Percentiles rank a stretch among this genome's conserved stretches.
These are phyloP conservation scores for Cerrena zonata DNA, from an alignment of 1,284 basidiomycete genomes.

Conservation along the genomic window DNA sequence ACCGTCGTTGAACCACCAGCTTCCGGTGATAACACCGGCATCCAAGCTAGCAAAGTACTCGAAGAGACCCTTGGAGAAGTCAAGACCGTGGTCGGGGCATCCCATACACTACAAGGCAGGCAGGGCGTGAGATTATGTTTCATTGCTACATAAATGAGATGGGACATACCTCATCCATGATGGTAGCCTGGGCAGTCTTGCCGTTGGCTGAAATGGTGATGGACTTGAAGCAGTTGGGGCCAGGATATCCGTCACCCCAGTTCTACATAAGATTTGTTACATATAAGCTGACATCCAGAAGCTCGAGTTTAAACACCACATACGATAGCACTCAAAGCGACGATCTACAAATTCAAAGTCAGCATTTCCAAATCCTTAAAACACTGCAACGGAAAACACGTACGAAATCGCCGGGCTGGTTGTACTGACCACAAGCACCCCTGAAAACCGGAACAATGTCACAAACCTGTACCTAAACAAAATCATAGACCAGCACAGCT, in stretches of 20 bases:
- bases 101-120: constrained; percentile 57
- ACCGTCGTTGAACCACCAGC: constrained; percentile 44
- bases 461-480: background rate
- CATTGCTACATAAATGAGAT: too few species aligned
- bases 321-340: constrained; percentile 37
- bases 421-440: constrained; percentile 52
- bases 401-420: constrained; percentile 45
- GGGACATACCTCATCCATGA: constrained; percentile 58
- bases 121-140: too few species aligned
- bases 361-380: background rate
- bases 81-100: constrained; percentile 70
- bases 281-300: too few species aligned
- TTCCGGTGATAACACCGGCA: constrained; percentile 51
- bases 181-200: constrained; percentile 53
- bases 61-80: constrained; percentile 77
- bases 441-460: constrained; percentile 25
- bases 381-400: constrained; percentile 21
- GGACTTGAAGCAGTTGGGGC: constrained; percentile 54
- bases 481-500: background rate
- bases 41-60: constrained; percentile 42
- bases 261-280: constrained; percentile 30
- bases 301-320: constrained; percentile 16
- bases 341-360: constrained; percentile 28
- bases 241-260: constrained; percentile 53
- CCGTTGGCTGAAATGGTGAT: constrained; percentile 65